Percentiles rank a stretch among this genome's conserved stretches.
These are phyloP conservation scores for Yamadazyma blattariae DNA, from an alignment of 1,139 yeast genomes.

Conservation along the genomic window DNA sequence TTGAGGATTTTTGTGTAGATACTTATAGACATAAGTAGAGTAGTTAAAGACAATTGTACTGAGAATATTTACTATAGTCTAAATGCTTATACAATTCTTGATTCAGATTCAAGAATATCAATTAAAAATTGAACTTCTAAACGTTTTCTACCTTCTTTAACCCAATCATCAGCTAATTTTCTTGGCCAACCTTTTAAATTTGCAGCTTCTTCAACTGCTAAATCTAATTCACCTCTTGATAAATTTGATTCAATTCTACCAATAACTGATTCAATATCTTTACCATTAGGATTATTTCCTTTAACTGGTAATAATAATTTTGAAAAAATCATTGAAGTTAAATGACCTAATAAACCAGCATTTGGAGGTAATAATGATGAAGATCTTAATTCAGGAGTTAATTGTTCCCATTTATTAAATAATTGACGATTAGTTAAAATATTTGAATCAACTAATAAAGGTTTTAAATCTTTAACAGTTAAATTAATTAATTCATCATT, in stretches of 20 bases:
- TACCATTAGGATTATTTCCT: conserved; percentile 56
- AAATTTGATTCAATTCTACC: conserved; percentile 82
- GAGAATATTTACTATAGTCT: no score
- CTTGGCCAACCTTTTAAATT: conserved; percentile 92
- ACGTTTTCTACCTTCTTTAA: conserved; percentile 81
- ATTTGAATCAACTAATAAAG: conserved; percentile 48
- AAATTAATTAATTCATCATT: conserved; percentile 41
- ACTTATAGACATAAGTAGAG: no score
- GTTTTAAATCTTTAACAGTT: conserved; percentile 36
- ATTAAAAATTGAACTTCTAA: conserved; percentile 83
- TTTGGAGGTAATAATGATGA: conserved; percentile 90
- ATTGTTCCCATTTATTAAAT: conserved; percentile 65
- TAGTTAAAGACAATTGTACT: no score
- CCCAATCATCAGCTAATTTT: conserved; percentile 88
- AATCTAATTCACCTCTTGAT: conserved; percentile 73
- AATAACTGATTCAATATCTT: conserved; percentile 83
- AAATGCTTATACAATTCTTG: conserved; percentile 27
- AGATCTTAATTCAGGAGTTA: conserved; percentile 84
- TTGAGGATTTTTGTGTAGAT: no score
- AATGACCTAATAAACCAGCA: conserved; percentile 92
- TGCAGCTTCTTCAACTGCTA: conserved; percentile 91
- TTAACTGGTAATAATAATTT: conserved; percentile 69
- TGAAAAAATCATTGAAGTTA: conserved; percentile 76
- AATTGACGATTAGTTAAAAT: conserved; percentile 67
- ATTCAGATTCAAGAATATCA: conserved; percentile 59